These are phyloP conservation scores for Hansenula lynferdii DNA, from an alignment of 1,139 yeast genomes.

Conservation along the genomic window DNA sequence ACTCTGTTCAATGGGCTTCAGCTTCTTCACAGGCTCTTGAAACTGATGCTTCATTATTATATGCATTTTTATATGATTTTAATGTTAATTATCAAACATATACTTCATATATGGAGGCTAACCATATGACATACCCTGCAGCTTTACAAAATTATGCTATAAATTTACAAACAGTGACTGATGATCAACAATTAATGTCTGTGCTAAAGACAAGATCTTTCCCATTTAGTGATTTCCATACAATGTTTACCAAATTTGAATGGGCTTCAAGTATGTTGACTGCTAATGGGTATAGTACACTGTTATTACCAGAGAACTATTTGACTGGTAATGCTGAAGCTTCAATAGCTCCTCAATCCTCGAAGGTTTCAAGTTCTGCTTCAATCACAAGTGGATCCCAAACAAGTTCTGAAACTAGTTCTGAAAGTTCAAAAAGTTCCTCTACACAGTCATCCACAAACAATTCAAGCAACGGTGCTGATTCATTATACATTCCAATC, in stretches of 20 bases:
- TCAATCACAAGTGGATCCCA: neutral
- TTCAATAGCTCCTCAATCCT: neutral
- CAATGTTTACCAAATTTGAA: slow-evolving; percentile 37
- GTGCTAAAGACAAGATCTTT: slow-evolving; percentile 28
- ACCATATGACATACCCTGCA: slow-evolving; percentile 28
- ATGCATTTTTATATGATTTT: slow-evolving; percentile 28
- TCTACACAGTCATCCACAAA: neutral
- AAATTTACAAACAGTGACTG: slow-evolving; percentile 18
- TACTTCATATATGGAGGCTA: slow-evolving; percentile 25
- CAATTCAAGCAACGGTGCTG: slow-evolving; percentile 4
- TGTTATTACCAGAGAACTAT: slow-evolving; percentile 35
- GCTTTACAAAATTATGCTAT: slow-evolving; percentile 28
- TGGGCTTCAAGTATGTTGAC: slow-evolving; percentile 35
- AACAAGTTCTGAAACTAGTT: neutral
- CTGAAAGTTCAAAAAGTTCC: slow-evolving; percentile 1
- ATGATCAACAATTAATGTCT: slow-evolving; percentile 24
- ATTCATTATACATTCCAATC: slow-evolving; percentile 8
- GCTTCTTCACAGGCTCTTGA: slow-evolving; percentile 19
- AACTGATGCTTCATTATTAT: slow-evolving; percentile 18
- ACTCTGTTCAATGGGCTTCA: slow-evolving; percentile 7
- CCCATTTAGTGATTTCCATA: slow-evolving; percentile 37
- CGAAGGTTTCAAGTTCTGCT: neutral
- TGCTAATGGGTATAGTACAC: slow-evolving; percentile 28
- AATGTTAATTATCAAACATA: slow-evolving; percentile 21
- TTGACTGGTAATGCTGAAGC: slow-evolving; percentile 10